Evolutionary conservation across 768 basidiomycete genomes (phyloP).

Genomic region (Sporobolomyces pararoseus): DNA sequence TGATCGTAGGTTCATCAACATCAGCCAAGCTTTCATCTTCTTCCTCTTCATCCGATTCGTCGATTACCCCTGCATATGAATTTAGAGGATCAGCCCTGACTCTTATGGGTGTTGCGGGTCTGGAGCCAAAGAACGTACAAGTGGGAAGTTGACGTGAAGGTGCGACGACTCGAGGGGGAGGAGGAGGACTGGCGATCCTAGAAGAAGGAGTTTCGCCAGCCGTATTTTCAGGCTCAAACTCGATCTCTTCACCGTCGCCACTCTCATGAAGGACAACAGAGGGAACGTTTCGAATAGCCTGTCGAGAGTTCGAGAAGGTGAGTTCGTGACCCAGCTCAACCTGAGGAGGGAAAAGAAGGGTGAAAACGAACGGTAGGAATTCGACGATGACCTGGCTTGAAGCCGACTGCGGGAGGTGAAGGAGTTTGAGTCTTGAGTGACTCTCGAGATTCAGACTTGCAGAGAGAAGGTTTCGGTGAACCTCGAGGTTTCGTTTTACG

Average conservation of each 20-base stretch:
- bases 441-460: not conserved
- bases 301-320: not conserved
- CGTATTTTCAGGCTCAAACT: constrained; percentile 2
- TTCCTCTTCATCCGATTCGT: constrained; percentile 8
- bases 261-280: constrained; percentile 31
- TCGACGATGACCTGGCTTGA: constrained; percentile 32
- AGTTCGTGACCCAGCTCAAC: not conserved
- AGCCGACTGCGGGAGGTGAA: not conserved
- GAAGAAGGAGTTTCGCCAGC: not conserved
- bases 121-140: not conserved
- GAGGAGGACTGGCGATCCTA: constrained; percentile 33
- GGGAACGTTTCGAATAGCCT: constrained; percentile 36
- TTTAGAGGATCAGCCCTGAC: too few relatives aligned
- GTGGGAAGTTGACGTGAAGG: constrained; percentile 23
- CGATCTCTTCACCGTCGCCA: constrained; percentile 23
- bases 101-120: not conserved
- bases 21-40: constrained; percentile 7
- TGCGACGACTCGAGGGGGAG: constrained; percentile 27
- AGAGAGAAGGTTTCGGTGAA: not conserved
- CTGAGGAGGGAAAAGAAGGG: too few relatives aligned
- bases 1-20: constrained; percentile 39
- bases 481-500: not conserved
- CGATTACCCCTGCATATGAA: constrained; percentile 4
- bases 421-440: not conserved
- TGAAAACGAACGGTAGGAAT: constrained; percentile 28